Percentiles rank a stretch among this genome's conserved stretches.
Conservation (phyloP, 768 basidiomycete genomes). For the Mycena maculata region DNA sequence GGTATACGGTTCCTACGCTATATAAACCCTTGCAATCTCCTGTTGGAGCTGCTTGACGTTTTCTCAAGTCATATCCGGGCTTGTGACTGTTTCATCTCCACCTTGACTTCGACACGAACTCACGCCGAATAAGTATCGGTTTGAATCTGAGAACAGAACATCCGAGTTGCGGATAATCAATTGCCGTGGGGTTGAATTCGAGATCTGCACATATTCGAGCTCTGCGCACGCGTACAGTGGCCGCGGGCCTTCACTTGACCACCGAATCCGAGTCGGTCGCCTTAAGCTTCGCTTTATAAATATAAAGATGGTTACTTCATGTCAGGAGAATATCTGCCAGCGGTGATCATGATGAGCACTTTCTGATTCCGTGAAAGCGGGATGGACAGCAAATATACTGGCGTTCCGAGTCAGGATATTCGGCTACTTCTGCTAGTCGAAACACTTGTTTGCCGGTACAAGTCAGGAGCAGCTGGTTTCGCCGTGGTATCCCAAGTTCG, state of each 20-base stretch:
- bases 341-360: conserved; percentile 5
- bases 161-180: conserved; percentile 10
- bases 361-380: conserved; percentile 9
- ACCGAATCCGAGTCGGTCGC: conserved; percentile 9
- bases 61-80: conserved; percentile 1
- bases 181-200: conserved; percentile 13
- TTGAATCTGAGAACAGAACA: no score
- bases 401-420: conserved; percentile 3
- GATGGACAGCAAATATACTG: conserved; percentile 9
- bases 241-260: neutral
- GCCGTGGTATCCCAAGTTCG: conserved; percentile 1
- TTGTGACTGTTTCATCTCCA: conserved; percentile 5
- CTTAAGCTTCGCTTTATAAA: conserved; percentile 15
- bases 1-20: no score
- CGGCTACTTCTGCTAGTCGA: conserved; percentile 1
- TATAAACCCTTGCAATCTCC: no score
- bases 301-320: conserved; percentile 12
- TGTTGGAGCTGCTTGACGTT: no score
- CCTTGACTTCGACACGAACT: conserved; percentile 11
- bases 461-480: conserved; percentile 1
- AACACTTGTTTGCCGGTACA: neutral
- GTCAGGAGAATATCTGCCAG: conserved; percentile 4
- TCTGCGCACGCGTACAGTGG: conserved; percentile 4
- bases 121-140: neutral
- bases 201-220: conserved; percentile 12